phyloP scores from a whole-genome alignment of 2,329 filamentous ascomycete species.

The Colletotrichum theobromicola region DNA sequence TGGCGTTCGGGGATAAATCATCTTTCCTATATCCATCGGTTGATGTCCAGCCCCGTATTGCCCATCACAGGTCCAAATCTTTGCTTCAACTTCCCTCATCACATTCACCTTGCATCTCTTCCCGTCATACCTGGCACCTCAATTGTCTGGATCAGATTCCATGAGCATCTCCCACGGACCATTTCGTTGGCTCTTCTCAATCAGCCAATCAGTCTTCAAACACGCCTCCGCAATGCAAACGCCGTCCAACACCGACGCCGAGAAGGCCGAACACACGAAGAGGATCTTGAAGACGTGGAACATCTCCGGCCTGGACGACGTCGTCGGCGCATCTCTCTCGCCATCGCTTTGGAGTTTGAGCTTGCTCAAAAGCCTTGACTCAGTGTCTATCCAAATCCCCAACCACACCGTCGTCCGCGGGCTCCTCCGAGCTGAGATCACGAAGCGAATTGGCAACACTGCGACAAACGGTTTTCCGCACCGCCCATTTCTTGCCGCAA shows the following conservation, averaged over 20 bases:
- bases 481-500: neutral
- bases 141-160: neutral
- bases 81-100: neutral
- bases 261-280: neutral
- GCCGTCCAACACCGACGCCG: neutral
- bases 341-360: neutral
- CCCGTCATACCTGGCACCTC: neutral
- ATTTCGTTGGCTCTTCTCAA: neutral
- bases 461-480: neutral
- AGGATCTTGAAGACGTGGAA: neutral
- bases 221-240: neutral
- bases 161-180: neutral
- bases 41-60: neutral
- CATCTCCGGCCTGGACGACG: neutral
- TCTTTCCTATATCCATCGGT: neutral
- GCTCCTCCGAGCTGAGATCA: neutral
- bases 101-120: neutral
- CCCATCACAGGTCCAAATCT: neutral
- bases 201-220: neutral
- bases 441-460: neutral
- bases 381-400: neutral
- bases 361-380: neutral
- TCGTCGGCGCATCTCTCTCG: neutral
- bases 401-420: neutral
- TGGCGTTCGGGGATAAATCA: neutral